Percentiles rank a stretch among this genome's conserved stretches.
These are phyloP conservation scores for Thecaphora thlaspeos DNA, from an alignment of 1,284 basidiomycete species.

Conservation along the genomic window DNA sequence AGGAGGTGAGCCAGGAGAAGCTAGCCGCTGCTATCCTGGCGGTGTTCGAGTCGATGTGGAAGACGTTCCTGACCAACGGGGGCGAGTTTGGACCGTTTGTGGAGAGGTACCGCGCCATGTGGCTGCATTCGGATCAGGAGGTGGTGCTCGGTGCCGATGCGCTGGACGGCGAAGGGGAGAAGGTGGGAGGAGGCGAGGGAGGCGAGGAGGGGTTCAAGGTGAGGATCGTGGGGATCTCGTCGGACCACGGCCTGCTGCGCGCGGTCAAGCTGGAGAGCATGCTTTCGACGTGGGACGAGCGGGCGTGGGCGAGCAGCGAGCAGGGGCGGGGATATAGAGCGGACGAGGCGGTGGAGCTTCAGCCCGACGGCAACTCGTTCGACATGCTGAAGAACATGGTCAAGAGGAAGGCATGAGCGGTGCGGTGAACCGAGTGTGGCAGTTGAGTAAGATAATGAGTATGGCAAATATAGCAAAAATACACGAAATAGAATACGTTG, in stretches of 20 bases:
- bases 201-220: slow-evolving; percentile 60
- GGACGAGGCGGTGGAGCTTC: slow-evolving; percentile 63
- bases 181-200: not conserved
- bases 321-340: not conserved
- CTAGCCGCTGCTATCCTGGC: slow-evolving; percentile 76
- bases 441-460: no score
- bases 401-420: slow-evolving; percentile 65
- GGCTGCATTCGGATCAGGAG: slow-evolving; percentile 74
- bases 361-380: slow-evolving; percentile 96
- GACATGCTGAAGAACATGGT: slow-evolving; percentile 91
- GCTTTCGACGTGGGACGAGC: slow-evolving; percentile 16
- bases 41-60: slow-evolving; percentile 78
- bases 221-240: slow-evolving; percentile 80
- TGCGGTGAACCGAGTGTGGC: no score
- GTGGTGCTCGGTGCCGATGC: slow-evolving; percentile 21
- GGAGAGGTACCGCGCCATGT: slow-evolving; percentile 69
- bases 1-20: slow-evolving; percentile 69
- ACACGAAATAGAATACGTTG: no score
- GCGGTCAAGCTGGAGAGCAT: slow-evolving; percentile 65
- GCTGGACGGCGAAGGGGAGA: slow-evolving; percentile 1
- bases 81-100: slow-evolving; percentile 56
- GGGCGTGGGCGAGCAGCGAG: slow-evolving; percentile 27
- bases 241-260: slow-evolving; percentile 80
- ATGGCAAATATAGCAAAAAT: no score
- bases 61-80: slow-evolving; percentile 65